Evolutionary conservation across 306 rosid species (phyloP).

Genomic region (Mimosa pudica): DNA sequence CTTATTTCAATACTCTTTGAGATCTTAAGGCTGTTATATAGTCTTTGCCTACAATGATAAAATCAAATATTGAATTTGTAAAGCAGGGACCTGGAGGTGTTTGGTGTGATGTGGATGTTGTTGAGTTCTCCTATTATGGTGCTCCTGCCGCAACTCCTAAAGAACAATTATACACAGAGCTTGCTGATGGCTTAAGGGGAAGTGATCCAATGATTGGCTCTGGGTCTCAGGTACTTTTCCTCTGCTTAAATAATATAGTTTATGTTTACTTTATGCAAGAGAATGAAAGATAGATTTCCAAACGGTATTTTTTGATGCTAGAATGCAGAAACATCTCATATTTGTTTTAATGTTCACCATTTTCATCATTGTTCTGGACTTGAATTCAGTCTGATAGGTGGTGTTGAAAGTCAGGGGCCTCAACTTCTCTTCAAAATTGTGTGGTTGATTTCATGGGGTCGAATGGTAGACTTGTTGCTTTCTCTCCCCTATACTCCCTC

Average conservation of each 20-base stretch:
- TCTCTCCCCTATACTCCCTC: no score
- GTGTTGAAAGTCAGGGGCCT: no score
- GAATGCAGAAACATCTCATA: background rate
- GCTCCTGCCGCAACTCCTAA: slow-evolving; percentile 93
- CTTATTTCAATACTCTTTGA: background rate
- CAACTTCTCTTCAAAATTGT: no score
- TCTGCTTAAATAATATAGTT: slow-evolving; percentile 34
- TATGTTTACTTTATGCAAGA: slow-evolving; percentile 21
- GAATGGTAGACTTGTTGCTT: no score
- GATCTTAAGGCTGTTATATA: slow-evolving; percentile 20
- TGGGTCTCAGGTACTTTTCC: slow-evolving; percentile 88
- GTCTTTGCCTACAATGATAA: slow-evolving; percentile 8
- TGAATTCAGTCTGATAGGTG: no score
- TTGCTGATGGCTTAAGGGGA: slow-evolving; percentile 94
- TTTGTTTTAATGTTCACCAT: background rate
- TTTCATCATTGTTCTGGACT: slow-evolving; percentile 2
- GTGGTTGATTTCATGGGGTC: no score
- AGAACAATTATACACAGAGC: slow-evolving; percentile 87
- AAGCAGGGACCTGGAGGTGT: slow-evolving; percentile 99
- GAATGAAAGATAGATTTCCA: slow-evolving; percentile 7
- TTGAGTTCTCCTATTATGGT: slow-evolving; percentile 94
- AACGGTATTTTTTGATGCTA: slow-evolving; percentile 2
- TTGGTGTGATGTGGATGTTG: slow-evolving; percentile 99
- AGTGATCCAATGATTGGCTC: slow-evolving; percentile 84
- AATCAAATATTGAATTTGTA: slow-evolving; percentile 37